Base-by-base conservation (phyloP, 1,284 basidiomycete species). In the Cryptococcus jaspeensis region DNA sequence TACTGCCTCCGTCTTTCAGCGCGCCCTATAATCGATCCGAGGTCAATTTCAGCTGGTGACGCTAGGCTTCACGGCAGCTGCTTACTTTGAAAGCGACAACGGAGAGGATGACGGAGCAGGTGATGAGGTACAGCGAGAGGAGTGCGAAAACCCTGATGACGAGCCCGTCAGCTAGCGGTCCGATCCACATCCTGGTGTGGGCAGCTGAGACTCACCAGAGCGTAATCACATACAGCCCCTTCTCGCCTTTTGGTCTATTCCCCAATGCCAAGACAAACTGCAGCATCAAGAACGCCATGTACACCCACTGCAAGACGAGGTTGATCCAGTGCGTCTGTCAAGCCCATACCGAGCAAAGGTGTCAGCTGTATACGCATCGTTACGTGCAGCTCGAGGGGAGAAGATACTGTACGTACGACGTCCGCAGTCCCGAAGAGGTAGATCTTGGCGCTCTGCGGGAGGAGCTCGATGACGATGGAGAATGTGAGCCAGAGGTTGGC, bases 401-500 rank as follows among this genome's bases (percentile, higher is more conserved):
- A n/a, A n/a, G n/a, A n/a, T 36, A 32, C 16, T n/a, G 5, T 5
- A 62, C 87, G 59, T 70, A 90, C 89, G 23, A 89, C 68, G 16
- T 69, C 76, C 0, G 62, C 76, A 23, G 84, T 90, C 39, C 87
- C 88, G 62, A 92, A 93, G 51, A 90, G 80, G 51, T 84, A 77
- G 65, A 90, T 83, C 9, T 69, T 56, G 32, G 62, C 55, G 0
- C 65, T 61, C 25, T 74, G 69, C 1, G 91, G 90, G 16, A 95
- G 80, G 40, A 96, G 84, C 65, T 92, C 86, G 81, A 97, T 92
- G 75, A 97, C 92, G 79, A 97, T 95, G 57, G 87, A 88, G 82
- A 97, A 97, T 11, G 94, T 96, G 55, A 97, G 80, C 92, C 92
- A 97, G 38, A 96, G 80, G 70, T 96, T 97, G 65, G 92, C 93